These are phyloP conservation scores for Polyplosphaeria fusca DNA, from an alignment of 495 filamentous ascomycete genomes.

Conservation along the genomic window DNA sequence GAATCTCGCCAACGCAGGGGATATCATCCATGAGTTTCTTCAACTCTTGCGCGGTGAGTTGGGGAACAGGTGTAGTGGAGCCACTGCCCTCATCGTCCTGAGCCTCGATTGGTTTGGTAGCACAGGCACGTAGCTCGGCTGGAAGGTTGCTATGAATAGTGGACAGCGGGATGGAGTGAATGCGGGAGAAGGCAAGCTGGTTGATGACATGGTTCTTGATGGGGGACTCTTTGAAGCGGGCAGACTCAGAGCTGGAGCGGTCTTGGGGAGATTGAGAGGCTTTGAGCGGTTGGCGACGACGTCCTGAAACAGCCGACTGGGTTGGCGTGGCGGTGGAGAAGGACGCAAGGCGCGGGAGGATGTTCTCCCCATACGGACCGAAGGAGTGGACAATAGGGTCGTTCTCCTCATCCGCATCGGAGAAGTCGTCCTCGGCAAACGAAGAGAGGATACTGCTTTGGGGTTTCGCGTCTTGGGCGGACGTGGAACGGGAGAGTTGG, in stretches of 20 bases:
- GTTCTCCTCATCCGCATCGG: conserved; percentile 86
- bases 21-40: conserved; percentile 67
- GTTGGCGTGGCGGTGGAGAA: conserved; percentile 61
- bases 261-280: conserved; percentile 22
- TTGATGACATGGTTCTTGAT: conserved; percentile 76
- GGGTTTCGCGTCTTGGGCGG: conserved; percentile 22
- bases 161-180: conserved; percentile 88
- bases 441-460: conserved; percentile 17
- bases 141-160: conserved; percentile 83
- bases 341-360: conserved; percentile 73
- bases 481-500: conserved; percentile 9
- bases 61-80: conserved; percentile 1
- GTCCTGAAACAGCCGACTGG: conserved; percentile 25
- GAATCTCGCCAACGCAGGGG: conserved; percentile 79
- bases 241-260: conserved; percentile 9
- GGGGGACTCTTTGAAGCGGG: conserved; percentile 33
- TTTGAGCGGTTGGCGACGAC: conserved; percentile 13
- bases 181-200: conserved; percentile 91
- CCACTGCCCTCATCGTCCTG: background rate
- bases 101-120: conserved; percentile 5
- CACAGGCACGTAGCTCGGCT: conserved; percentile 50
- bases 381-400: conserved; percentile 89
- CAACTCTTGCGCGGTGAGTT: conserved; percentile 49
- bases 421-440: conserved; percentile 51
- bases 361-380: conserved; percentile 78